Evolutionary conservation across 441 rosid genomes (phyloP), one percentile per base, ranked within the genome.

Genomic region (Flueggea neowawraea): DNA sequence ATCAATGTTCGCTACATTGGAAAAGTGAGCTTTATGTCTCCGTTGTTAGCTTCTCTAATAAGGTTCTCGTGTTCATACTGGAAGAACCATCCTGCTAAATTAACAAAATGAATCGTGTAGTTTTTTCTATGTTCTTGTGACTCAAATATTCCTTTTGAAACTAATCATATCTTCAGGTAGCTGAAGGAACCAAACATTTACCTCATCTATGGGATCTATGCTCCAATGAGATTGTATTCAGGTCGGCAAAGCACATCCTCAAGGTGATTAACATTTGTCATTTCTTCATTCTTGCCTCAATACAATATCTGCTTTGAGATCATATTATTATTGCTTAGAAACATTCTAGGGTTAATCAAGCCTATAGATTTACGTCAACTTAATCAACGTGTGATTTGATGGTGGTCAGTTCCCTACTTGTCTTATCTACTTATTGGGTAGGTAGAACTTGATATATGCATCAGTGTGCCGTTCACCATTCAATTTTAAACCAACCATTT

Each of bases 141-240:
- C 55, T 43, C 31, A 39, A 58, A 45, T 50, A 51, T 15, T 59
- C 57, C n/a, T 57, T 73, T 60, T 68, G 60, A 48, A 54, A 61
- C 43, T 31, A 60, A 22, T 69, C 59, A 44, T 70, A 69, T 49
- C 66, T 63, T 58, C 71, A 96, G 99, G 84, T 96, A 64, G 97
- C 99, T 56, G 85, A 84, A 48, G 98, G 97, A 73, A 86, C 91
- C 68, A 96, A 85, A 68, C 91, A 91, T 75, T 80, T 96, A 52
- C 95, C 97, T 75, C 99, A 96, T 79, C 73, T 96, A 54, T 88
- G 94, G 97, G 98, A 94, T 80, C 97, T 96, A 68, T 91, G 97
- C 71, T 68, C 88, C 33, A 88, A 81, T 76, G 99, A 91, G 89
- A 89, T 89, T 58, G 76, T 83, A 45, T 82, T 89, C 69, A 85